Conservation (phyloP, 169 alveolate genomes). For the Plasmodium inui region DNA sequence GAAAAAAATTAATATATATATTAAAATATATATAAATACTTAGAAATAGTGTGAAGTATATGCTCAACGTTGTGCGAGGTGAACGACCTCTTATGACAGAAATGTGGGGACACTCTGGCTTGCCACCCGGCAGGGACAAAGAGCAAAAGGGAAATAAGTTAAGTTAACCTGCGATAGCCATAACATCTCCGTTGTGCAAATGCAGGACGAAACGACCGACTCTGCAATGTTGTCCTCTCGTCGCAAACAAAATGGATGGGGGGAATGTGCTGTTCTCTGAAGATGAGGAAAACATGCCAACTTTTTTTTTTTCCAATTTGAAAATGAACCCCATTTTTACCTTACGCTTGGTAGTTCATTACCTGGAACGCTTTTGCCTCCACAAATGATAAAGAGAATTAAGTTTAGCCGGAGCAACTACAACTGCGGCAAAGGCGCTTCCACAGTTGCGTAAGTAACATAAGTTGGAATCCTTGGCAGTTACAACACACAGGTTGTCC, state of each 20-base stretch:
- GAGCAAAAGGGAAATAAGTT: background rate
- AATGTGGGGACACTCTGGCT: background rate
- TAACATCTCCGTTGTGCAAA: background rate
- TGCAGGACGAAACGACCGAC: background rate
- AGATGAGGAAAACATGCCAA: background rate
- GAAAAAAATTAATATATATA: constrained; percentile 24
- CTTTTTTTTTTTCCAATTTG: background rate
- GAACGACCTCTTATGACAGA: background rate
- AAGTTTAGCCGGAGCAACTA: background rate
- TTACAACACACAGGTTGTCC: background rate
- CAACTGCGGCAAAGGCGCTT: background rate
- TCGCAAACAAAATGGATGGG: background rate
- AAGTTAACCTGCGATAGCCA: background rate
- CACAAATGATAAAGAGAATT: background rate
- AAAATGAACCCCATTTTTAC: background rate
- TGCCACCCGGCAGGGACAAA: background rate
- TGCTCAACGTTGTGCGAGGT: background rate
- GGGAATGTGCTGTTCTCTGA: background rate
- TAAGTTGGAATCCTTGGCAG: background rate
- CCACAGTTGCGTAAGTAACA: background rate
- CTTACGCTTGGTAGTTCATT: background rate
- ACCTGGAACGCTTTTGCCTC: background rate
- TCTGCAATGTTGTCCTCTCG: background rate
- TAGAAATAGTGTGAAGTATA: background rate
- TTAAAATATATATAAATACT: background rate